These are phyloP conservation scores for Rhizopogon vulgaris DNA, from an alignment of 768 basidiomycete genomes.

Conservation along the genomic window DNA sequence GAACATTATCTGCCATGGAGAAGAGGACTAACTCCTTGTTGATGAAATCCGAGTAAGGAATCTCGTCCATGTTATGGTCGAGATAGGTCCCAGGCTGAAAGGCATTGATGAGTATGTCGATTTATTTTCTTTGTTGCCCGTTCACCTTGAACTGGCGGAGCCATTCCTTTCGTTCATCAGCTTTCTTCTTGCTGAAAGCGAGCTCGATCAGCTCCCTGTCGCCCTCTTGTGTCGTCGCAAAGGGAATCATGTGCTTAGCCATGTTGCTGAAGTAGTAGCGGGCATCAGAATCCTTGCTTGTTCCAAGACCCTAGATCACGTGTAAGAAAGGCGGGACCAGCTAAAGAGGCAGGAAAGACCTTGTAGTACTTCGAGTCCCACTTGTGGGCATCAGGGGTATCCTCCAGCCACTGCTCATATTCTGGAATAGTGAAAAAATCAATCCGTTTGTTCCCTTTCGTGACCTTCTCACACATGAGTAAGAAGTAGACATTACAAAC, in stretches of 20 bases:
- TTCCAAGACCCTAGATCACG: slow-evolving; percentile 82
- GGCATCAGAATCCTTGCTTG: slow-evolving; percentile 84
- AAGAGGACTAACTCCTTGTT: slow-evolving; percentile 97
- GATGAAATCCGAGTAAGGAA: slow-evolving; percentile 91
- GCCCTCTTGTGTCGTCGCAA: slow-evolving; percentile 71
- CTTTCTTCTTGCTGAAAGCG: slow-evolving; percentile 99
- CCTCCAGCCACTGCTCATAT: slow-evolving; percentile 87
- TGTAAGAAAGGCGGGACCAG: background rate
- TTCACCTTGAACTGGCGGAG: slow-evolving; percentile 82
- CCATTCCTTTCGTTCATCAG: slow-evolving; percentile 98
- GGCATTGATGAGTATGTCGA: background rate
- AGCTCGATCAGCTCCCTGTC: slow-evolving; percentile 91
- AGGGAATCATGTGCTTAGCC: slow-evolving; percentile 91
- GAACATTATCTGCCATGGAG: slow-evolving; percentile 99
- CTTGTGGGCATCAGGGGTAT: slow-evolving; percentile 65
- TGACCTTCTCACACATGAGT: slow-evolving; percentile 39
- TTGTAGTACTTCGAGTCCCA: slow-evolving; percentile 98
- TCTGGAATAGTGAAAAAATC: slow-evolving; percentile 98
- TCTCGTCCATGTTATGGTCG: slow-evolving; percentile 81
- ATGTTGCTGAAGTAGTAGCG: slow-evolving; percentile 91
- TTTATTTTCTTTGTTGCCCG: background rate
- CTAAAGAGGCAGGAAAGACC: slow-evolving; percentile 36
- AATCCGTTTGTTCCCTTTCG: slow-evolving; percentile 68
- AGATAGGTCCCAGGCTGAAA: slow-evolving; percentile 86
- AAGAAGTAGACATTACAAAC: background rate